Conservation (phyloP, 129 eudicot species). For the carrot (Daucus carota) region DNA sequence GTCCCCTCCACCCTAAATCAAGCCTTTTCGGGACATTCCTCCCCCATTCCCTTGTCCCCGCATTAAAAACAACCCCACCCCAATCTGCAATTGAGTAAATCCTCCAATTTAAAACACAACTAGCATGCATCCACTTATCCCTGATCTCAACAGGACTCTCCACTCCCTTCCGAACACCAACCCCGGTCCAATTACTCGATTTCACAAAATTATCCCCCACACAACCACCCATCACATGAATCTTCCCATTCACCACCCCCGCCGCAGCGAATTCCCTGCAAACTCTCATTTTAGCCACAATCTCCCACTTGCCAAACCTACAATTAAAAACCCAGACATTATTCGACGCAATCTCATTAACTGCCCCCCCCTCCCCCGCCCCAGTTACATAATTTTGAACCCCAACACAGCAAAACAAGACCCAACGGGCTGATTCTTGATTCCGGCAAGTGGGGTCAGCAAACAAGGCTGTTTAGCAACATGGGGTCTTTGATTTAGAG, state of each 20-base stretch:
- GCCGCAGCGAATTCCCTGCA: slow-evolving; percentile 84
- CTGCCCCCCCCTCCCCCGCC: too few species aligned
- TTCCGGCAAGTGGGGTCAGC: slow-evolving; percentile 33
- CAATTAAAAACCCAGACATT: slow-evolving; percentile 66
- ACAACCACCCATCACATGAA: slow-evolving; percentile 88
- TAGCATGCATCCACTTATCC: slow-evolving; percentile 96
- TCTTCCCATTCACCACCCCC: slow-evolving; percentile 44
- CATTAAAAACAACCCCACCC: slow-evolving; percentile 82
- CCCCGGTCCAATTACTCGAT: slow-evolving; percentile 75
- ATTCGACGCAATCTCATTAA: slow-evolving; percentile 45
- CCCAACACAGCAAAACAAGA: slow-evolving; percentile 49
- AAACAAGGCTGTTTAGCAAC: slow-evolving; percentile 11
- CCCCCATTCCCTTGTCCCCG: slow-evolving; percentile 47
- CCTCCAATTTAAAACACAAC: slow-evolving; percentile 57
- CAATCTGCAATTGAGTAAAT: slow-evolving; percentile 90
- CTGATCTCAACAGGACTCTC: slow-evolving; percentile 54
- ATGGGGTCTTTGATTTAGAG: slow-evolving; percentile 27
- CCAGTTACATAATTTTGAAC: slow-evolving; percentile 56
- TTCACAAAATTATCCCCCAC: slow-evolving; percentile 59
- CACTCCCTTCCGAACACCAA: slow-evolving; percentile 45
- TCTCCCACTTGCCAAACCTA: slow-evolving; percentile 48
- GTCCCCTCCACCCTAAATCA: slow-evolving; percentile 86
- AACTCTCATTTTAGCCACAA: slow-evolving; percentile 74
- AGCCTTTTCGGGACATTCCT: slow-evolving; percentile 51
- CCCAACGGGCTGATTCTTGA: slow-evolving; percentile 49